phyloP scores from a whole-genome alignment of 768 basidiomycete genomes.

The Podaxis mareebaensis region DNA sequence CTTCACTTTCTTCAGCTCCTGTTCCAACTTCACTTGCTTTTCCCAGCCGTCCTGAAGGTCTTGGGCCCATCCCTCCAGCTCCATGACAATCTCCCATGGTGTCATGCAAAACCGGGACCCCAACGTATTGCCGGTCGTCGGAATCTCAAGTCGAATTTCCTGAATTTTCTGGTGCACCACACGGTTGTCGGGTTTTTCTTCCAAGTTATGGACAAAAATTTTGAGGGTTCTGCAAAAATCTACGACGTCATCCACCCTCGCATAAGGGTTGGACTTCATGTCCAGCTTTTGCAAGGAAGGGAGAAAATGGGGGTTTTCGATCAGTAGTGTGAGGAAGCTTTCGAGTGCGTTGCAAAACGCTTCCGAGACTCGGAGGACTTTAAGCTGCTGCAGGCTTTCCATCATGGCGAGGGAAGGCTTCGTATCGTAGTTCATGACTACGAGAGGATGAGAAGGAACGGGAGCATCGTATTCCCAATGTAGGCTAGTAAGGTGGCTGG shows the following conservation, averaged over 20 bases:
- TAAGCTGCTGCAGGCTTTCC: neutral
- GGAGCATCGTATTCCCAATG: neutral
- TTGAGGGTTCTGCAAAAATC: neutral
- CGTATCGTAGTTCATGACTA: neutral
- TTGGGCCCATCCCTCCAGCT: neutral
- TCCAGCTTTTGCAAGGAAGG: neutral
- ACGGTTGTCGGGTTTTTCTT: neutral
- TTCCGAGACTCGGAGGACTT: neutral
- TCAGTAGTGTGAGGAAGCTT: neutral
- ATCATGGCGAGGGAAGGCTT: neutral
- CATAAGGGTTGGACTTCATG: neutral
- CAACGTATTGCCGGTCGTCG: neutral
- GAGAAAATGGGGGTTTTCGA: neutral
- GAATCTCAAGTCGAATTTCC: neutral
- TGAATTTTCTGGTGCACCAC: neutral
- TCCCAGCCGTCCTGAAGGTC: conserved; percentile 1
- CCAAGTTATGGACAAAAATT: neutral
- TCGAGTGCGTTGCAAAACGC: neutral
- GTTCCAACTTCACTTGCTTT: neutral
- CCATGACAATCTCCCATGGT: neutral
- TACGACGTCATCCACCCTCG: neutral
- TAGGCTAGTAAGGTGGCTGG: neutral
- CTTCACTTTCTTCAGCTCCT: neutral
- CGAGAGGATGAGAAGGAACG: neutral
- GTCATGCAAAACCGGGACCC: neutral